phyloP scores from a whole-genome alignment of 371 early-diverging fungal species.

The Mortierella sp. region DNA sequence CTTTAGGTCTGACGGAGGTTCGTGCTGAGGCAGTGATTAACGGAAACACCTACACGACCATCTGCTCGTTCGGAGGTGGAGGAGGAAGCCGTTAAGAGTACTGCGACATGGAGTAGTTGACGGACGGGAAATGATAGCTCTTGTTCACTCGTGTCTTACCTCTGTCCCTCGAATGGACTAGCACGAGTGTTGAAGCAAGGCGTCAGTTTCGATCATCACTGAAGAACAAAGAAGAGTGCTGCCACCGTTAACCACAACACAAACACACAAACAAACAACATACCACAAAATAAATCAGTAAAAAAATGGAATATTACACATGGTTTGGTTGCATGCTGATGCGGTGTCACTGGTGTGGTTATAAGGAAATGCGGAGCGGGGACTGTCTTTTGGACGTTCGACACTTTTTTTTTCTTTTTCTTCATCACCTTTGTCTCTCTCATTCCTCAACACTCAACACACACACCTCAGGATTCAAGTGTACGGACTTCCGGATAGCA shows the following conservation, averaged over 20 bases:
- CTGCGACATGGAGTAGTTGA: neutral
- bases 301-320: neutral
- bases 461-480: too few species aligned
- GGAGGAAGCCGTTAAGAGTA: neutral
- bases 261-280: neutral
- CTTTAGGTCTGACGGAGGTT: conserved; percentile 42
- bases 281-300: neutral
- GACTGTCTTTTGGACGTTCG: neutral
- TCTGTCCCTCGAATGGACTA: neutral
- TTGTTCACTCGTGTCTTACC: neutral
- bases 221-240: neutral
- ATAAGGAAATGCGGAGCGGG: neutral
- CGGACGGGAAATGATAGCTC: neutral
- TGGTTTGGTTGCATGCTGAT: neutral
- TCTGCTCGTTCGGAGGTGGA: conserved; percentile 40
- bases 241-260: neutral
- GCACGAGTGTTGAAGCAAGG: neutral
- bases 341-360: neutral
- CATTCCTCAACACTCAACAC: too few species aligned
- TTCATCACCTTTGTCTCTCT: neutral
- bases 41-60: conserved; percentile 61
- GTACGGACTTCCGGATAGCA: too few species aligned
- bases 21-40: conserved; percentile 72
- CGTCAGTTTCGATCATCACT: neutral
- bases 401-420: neutral